A percentile compares a stretch with the other conserved stretches of the same genome.
phyloP scores from a whole-genome alignment of 1,139 yeast species.

The Ogataea hybrid region DNA sequence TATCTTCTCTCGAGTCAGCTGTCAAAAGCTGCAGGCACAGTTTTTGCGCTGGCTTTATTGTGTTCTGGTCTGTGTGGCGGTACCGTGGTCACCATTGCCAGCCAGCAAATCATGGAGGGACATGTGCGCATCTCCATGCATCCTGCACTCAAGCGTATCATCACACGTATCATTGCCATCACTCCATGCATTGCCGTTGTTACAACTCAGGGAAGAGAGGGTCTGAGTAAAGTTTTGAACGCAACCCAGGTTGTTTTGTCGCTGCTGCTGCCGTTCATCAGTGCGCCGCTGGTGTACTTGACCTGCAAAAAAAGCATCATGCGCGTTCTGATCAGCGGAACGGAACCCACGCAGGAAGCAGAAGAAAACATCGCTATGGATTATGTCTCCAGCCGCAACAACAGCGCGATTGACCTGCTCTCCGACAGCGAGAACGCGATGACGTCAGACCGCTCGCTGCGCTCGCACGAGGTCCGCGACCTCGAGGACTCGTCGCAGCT shows the following conservation, averaged over 20 bases:
- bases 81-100: constrained; percentile 94
- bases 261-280: constrained; percentile 78
- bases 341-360: constrained; percentile 4
- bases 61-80: constrained; percentile 99
- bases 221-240: constrained; percentile 76
- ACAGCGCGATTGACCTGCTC: constrained; percentile 14
- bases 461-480: too few species aligned
- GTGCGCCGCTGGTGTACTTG: constrained; percentile 86
- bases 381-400: constrained; percentile 14
- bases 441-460: too few species aligned
- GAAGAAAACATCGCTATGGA: constrained; percentile 13
- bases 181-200: constrained; percentile 87
- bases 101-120: constrained; percentile 96
- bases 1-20: constrained; percentile 68
- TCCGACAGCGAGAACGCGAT: constrained; percentile 1
- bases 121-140: constrained; percentile 81
- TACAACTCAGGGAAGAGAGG: constrained; percentile 75
- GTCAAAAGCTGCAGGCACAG: constrained; percentile 88
- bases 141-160: constrained; percentile 81
- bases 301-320: constrained; percentile 73
- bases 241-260: constrained; percentile 87
- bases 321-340: constrained; percentile 49
- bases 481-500: too few species aligned
- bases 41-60: constrained; percentile 86
- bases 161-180: constrained; percentile 83